Evolutionary conservation across 2,329 filamentous ascomycete genomes (phyloP).

Genomic region (Calcarisporium arbuscula): DNA sequence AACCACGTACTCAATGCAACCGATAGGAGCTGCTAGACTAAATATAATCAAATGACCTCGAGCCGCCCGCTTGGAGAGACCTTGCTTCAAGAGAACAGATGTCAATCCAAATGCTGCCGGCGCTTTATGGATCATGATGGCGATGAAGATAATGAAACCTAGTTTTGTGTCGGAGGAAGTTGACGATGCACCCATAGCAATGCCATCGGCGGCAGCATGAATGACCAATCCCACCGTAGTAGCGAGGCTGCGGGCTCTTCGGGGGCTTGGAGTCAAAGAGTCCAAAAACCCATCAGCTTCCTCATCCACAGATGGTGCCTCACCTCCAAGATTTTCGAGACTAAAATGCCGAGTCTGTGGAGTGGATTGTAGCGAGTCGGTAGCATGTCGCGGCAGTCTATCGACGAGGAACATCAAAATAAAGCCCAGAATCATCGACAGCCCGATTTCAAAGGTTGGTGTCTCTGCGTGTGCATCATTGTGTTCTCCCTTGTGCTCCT

Average conservation of each 20-base stretch:
- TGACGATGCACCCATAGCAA: conserved; percentile 88
- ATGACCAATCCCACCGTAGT: conserved; percentile 94
- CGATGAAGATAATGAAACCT: conserved; percentile 87
- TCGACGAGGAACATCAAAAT: conserved; percentile 97
- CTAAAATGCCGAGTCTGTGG: conserved; percentile 79
- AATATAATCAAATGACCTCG: conserved; percentile 84
- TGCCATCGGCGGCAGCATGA: conserved; percentile 89
- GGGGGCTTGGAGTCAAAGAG: conserved; percentile 50
- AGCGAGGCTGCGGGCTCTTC: conserved; percentile 60
- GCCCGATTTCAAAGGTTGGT: conserved; percentile 73
- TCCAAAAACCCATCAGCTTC: conserved; percentile 54
- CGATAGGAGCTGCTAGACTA: conserved; percentile 81
- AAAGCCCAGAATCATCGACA: conserved; percentile 83
- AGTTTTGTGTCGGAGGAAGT: conserved; percentile 67
- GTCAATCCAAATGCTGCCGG: conserved; percentile 93
- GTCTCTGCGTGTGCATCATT: conserved; percentile 29
- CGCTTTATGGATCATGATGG: conserved; percentile 96
- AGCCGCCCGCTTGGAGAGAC: conserved; percentile 78
- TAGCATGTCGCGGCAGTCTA: conserved; percentile 68
- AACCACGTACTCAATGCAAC: conserved; percentile 80
- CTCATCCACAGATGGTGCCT: conserved; percentile 43
- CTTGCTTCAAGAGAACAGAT: conserved; percentile 83
- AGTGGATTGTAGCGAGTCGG: conserved; percentile 55
- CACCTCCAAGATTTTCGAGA: conserved; percentile 67
- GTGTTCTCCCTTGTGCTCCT: conserved; percentile 25